These are phyloP conservation scores for Paspalum notatum DNA, from an alignment of 176 grass and related monocot species.

Conservation along the genomic window DNA sequence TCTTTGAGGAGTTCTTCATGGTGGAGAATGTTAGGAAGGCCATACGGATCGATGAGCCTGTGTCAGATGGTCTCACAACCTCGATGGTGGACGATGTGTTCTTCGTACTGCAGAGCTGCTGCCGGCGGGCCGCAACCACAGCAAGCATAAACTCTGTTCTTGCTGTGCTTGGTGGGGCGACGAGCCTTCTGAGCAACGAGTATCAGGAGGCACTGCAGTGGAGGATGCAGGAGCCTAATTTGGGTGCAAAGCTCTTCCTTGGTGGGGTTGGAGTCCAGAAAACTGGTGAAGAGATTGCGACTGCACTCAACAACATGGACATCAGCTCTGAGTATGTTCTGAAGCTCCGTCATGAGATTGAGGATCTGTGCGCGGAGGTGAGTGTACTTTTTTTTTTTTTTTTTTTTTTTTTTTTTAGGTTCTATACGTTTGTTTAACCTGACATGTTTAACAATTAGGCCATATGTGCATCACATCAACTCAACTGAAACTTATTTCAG, in stretches of 20 bases:
- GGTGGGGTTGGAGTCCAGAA: conserved; percentile 81
- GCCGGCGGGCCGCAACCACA: conserved; percentile 69
- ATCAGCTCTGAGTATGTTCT: conserved; percentile 85
- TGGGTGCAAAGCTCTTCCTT: conserved; percentile 81
- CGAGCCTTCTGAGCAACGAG: conserved; percentile 72
- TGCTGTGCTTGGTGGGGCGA: conserved; percentile 68
- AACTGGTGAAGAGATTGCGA: conserved; percentile 76
- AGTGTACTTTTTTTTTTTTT: background rate
- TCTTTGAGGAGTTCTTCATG: conserved; percentile 96
- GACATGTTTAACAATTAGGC: conserved; percentile 7
- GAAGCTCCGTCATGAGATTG: conserved; percentile 84
- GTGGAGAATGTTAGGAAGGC: conserved; percentile 92
- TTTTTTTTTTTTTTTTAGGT: background rate
- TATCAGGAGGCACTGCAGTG: conserved; percentile 82
- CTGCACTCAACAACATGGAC: conserved; percentile 84
- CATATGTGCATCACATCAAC: background rate
- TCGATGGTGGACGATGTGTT: conserved; percentile 93
- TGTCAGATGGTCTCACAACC: conserved; percentile 69
- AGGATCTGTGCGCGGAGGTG: conserved; percentile 72
- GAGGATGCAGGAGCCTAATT: conserved; percentile 76
- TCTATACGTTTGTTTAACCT: background rate
- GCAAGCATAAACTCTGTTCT: conserved; percentile 81
- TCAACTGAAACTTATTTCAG: background rate
- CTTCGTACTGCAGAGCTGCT: conserved; percentile 83
- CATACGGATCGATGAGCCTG: conserved; percentile 71